Base-by-base conservation (phyloP, 352 stramenopile species). In the Phytophthora pini region DNA sequence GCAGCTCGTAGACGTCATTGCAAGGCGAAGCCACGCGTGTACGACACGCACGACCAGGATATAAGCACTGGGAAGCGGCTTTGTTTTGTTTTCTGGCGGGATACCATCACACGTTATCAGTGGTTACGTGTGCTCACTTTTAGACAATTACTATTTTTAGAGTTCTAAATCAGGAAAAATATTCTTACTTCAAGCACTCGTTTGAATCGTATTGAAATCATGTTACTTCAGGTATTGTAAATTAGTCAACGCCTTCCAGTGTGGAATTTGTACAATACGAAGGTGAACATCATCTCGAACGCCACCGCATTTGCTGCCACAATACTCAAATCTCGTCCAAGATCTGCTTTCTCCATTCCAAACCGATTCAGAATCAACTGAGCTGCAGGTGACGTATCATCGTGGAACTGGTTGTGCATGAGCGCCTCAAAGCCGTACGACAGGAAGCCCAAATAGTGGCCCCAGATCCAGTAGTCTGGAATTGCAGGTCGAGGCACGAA, bases 381-480 rank as follows among this genome's bases (percentile, higher is more conserved):
- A 2, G 58, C 58, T 51, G 46, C 65, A 9, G 26, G 20, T 1
- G 61, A 57, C 15, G n/a, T 43, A 27, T 64, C 59, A 1, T 26
- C 17, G 17, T 63, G 61, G 66, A 92, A 93, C 43, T 96, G 80
- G 47, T 93, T 72, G 62, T 84, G 79, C 82, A 96, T 88, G 70
- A 95, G 86, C 15, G 70, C 74, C 60, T 90, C 62, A 56, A 96
- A 94, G 17, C 70, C 70, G 62, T 94, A 96, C 5, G 87, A 91
- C 61, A 93, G 80, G 68, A 96, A 94, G 12, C 78, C 80, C 31
- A 93, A 31, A 69, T 95, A 93, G 68, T 95, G 86, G 20, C 71
- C 72, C 89, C 88, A 96, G 45, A 78, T 78, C 74, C 88, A 89
- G 69, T 89, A 90, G 34, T 45, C 29, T 1, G 84, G 84, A 45